phyloP scores from a whole-genome alignment of 1,284 basidiomycete genomes.

The Sutorius eximius region DNA sequence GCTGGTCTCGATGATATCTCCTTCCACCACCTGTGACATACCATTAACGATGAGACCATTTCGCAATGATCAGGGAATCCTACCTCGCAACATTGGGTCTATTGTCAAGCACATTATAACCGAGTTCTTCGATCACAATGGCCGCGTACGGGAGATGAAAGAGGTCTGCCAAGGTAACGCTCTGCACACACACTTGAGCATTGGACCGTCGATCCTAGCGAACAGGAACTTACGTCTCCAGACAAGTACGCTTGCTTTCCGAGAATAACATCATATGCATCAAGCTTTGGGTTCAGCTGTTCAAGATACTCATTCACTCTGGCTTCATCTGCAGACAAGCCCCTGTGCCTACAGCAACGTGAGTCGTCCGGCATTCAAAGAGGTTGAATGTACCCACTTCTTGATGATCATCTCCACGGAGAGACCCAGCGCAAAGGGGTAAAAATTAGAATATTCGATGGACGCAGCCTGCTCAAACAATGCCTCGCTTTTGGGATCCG shows the following conservation, averaged over 20 bases:
- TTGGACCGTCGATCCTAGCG: background rate
- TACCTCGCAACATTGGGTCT: constrained; percentile 33
- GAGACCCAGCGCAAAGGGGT: constrained; percentile 38
- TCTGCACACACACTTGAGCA: constrained; percentile 26
- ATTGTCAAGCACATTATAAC: constrained; percentile 22
- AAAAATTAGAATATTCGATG: constrained; percentile 27
- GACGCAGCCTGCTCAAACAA: constrained; percentile 51
- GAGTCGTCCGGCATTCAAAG: background rate
- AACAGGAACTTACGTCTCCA: constrained; percentile 27
- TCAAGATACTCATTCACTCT: constrained; percentile 31
- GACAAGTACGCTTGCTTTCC: constrained; percentile 31
- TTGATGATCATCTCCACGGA: constrained; percentile 46
- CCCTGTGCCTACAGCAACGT: constrained; percentile 15
- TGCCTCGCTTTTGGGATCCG: constrained; percentile 36
- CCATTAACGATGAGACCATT: background rate
- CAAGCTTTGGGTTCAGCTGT: constrained; percentile 29
- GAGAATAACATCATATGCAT: constrained; percentile 33
- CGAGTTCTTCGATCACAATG: constrained; percentile 33
- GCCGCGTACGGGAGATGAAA: constrained; percentile 53
- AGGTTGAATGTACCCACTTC: constrained; percentile 22
- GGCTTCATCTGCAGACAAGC: constrained; percentile 28
- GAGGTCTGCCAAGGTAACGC: constrained; percentile 54
- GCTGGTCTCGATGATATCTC: constrained; percentile 37
- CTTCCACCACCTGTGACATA: constrained; percentile 38
- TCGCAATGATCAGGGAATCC: background rate